Conservation (phyloP, 2,329 filamentous ascomycete genomes). For the Myrmaecium sp. region DNA sequence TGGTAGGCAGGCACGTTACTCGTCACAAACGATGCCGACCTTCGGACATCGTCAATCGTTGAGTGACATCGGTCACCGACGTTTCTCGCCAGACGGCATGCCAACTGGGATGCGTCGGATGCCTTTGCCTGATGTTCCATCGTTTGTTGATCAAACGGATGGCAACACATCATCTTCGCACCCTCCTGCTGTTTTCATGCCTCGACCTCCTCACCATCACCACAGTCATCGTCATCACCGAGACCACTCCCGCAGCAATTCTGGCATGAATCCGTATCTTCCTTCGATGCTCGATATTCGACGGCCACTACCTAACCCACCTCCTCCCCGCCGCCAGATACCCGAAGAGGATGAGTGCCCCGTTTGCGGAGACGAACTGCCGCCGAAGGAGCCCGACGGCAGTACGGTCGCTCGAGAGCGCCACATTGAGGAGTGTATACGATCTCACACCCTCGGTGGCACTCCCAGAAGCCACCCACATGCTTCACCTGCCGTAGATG, state of each 20-base stretch:
- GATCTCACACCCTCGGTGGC: conserved; percentile 10
- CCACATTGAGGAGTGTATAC: conserved; percentile 28
- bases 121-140: no score
- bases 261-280: conserved; percentile 3
- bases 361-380: conserved; percentile 56
- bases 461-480: conserved; percentile 1
- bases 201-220: no score
- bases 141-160: no score
- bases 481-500: conserved; percentile 1
- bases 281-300: not conserved
- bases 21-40: no score
- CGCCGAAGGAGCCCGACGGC: conserved; percentile 27
- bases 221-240: not conserved
- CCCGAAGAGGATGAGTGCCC: conserved; percentile 64
- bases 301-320: conserved; percentile 2
- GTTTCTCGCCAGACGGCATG: no score
- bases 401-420: conserved; percentile 24
- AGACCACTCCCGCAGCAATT: conserved; percentile 2
- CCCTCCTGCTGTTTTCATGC: no score
- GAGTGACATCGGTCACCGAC: no score
- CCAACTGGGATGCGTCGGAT: no score
- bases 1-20: no score
- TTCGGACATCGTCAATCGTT: no score
- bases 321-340: conserved; percentile 12
- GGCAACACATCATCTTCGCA: no score